Percentiles rank a stretch among this genome's conserved stretches.
These are phyloP conservation scores for Jatropha podagrica DNA, from an alignment of 441 rosid species.

Conservation along the genomic window DNA sequence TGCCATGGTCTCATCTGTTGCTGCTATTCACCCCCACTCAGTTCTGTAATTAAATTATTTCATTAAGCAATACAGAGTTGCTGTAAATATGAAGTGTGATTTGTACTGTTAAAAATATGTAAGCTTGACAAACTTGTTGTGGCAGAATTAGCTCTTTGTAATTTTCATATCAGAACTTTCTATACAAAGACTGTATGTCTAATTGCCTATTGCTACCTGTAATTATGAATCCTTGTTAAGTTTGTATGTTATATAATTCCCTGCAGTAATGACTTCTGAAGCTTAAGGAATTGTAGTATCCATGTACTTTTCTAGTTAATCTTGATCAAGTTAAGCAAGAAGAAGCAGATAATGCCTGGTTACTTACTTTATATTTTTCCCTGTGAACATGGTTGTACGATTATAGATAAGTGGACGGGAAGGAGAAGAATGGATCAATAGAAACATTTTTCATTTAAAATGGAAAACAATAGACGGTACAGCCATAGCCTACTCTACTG, in stretches of 20 bases:
- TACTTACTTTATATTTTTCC: too few species aligned
- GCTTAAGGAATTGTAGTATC: too few species aligned
- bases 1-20: conserved; percentile 84
- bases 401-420: too few species aligned
- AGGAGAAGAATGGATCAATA: too few species aligned
- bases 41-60: conserved; percentile 10
- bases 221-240: neutral
- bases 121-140: neutral
- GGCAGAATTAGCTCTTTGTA: neutral
- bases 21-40: conserved; percentile 42
- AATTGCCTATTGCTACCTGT: neutral
- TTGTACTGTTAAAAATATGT: neutral
- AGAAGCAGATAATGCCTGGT: too few species aligned
- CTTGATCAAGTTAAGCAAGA: too few species aligned
- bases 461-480: too few species aligned
- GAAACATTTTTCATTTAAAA: too few species aligned
- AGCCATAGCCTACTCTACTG: too few species aligned
- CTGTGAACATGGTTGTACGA: too few species aligned
- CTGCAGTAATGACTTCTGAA: neutral
- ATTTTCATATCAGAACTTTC: neutral
- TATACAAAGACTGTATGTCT: neutral
- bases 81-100: neutral
- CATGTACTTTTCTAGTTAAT: too few species aligned
- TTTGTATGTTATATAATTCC: neutral
- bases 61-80: neutral